Evolutionary conservation across 1,284 basidiomycete species (phyloP).

Genomic region (Cryptococcus sp.): DNA sequence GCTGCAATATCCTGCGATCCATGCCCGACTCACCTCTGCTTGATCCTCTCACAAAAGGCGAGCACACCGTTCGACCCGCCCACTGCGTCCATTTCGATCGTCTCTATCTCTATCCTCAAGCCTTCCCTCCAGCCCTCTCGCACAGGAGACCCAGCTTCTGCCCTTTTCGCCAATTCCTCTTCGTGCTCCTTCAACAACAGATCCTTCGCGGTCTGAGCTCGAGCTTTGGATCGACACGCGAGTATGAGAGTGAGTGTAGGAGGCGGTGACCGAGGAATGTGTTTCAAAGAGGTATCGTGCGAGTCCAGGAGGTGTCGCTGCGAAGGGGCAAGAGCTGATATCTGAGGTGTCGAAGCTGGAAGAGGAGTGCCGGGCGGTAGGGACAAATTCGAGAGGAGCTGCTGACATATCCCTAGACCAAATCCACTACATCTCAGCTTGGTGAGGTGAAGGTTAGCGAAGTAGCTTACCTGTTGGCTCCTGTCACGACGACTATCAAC

Average conservation of each 20-base stretch:
- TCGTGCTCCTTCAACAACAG: slow-evolving; percentile 56
- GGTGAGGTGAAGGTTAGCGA: neutral
- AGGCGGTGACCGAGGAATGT: slow-evolving; percentile 29
- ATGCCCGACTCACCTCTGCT: slow-evolving; percentile 40
- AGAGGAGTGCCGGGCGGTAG: slow-evolving; percentile 23
- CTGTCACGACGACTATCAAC: slow-evolving; percentile 59
- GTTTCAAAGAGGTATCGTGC: slow-evolving; percentile 11
- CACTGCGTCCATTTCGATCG: slow-evolving; percentile 56
- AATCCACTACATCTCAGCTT: slow-evolving; percentile 57
- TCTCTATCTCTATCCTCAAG: slow-evolving; percentile 58
- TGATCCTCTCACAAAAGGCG: slow-evolving; percentile 57
- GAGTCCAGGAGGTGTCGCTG: slow-evolving; percentile 13
- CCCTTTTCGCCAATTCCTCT: slow-evolving; percentile 50
- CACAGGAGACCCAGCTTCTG: slow-evolving; percentile 11
- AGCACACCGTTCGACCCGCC: slow-evolving; percentile 59
- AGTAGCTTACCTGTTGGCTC: slow-evolving; percentile 58
- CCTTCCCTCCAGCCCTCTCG: slow-evolving; percentile 59
- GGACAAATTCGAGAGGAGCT: slow-evolving; percentile 66
- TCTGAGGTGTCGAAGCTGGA: slow-evolving; percentile 23
- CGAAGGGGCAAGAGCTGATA: slow-evolving; percentile 23
- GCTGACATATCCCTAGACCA: slow-evolving; percentile 76
- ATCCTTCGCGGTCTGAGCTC: slow-evolving; percentile 59
- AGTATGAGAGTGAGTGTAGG: slow-evolving; percentile 68
- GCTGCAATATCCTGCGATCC: neutral
- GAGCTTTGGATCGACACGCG: slow-evolving; percentile 65